These are phyloP conservation scores for Blastobotrys arbuscula DNA, from an alignment of 1,139 yeast genomes.

Conservation along the genomic window DNA sequence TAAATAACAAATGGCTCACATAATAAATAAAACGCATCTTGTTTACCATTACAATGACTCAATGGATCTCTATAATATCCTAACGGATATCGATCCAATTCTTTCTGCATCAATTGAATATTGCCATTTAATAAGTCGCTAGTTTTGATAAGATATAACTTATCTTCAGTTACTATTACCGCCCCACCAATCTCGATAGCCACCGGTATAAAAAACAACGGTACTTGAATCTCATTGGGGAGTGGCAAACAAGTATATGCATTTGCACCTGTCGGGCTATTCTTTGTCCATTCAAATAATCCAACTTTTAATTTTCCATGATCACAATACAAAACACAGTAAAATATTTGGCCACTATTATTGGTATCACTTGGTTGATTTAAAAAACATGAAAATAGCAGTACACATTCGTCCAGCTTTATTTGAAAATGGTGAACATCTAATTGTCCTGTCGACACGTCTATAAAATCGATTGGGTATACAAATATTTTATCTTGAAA, in stretches of 20 bases:
- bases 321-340: constrained; percentile 11
- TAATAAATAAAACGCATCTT: constrained; percentile 17
- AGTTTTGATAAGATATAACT: constrained; percentile 17
- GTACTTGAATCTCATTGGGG: constrained; percentile 16
- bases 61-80: constrained; percentile 11
- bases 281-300: constrained; percentile 18
- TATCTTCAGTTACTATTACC: constrained; percentile 15
- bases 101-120: not conserved
- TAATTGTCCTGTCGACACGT: not conserved
- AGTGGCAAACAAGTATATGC: constrained; percentile 12
- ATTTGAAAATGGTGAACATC: not conserved
- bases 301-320: constrained; percentile 11
- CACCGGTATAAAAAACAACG: constrained; percentile 22
- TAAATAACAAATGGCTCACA: constrained; percentile 17
- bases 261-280: not conserved
- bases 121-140: constrained; percentile 22
- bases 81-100: constrained; percentile 8
- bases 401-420: constrained; percentile 6
- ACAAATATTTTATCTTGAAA: constrained; percentile 10
- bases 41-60: not conserved
- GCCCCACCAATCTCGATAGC: constrained; percentile 17
- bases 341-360: constrained; percentile 12
- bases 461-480: not conserved
- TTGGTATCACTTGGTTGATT: constrained; percentile 13
- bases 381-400: constrained; percentile 15